These are phyloP conservation scores for Danielozyma ontarioensis DNA, from an alignment of 805 yeast genomes.

Conservation along the genomic window DNA sequence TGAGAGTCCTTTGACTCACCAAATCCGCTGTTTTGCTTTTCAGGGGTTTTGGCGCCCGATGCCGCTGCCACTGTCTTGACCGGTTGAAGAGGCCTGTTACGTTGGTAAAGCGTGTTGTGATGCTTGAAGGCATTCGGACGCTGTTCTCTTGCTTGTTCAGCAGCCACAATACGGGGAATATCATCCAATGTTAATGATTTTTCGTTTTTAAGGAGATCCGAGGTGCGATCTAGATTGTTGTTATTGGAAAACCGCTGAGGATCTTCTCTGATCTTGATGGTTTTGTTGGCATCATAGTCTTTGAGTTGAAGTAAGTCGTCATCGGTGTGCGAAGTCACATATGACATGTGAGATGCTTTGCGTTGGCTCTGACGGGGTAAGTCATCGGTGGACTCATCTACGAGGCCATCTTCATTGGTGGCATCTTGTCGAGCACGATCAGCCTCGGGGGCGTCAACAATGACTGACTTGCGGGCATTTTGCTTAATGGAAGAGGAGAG, in stretches of 20 bases:
- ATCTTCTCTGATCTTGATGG: constrained; percentile 30
- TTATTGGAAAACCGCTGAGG: constrained; percentile 30
- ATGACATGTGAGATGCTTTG: constrained; percentile 25
- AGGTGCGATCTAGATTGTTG: constrained; percentile 52
- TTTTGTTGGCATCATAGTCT: constrained; percentile 8
- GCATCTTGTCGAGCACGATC: constrained; percentile 28
- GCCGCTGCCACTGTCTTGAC: constrained; percentile 15
- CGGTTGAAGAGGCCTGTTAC: constrained; percentile 23
- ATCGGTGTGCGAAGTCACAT: constrained; percentile 17
- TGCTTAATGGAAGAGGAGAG: constrained; percentile 51
- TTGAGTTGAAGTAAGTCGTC: constrained; percentile 21
- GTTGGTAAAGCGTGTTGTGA: constrained; percentile 47
- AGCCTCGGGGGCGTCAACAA: constrained; percentile 59
- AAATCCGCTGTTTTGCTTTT: background rate
- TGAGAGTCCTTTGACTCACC: background rate
- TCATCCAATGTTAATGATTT: constrained; percentile 90
- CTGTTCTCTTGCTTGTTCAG: constrained; percentile 91
- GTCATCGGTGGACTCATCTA: constrained; percentile 11
- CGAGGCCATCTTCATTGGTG: constrained; percentile 12
- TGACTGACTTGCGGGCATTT: constrained; percentile 60
- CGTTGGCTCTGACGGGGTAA: constrained; percentile 4
- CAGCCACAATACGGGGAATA: constrained; percentile 94
- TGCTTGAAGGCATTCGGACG: constrained; percentile 90
- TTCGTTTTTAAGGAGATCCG: constrained; percentile 70
- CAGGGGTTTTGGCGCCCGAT: constrained; percentile 4